A percentile compares a stretch with the other conserved stretches of the same genome.
These are phyloP conservation scores for Psilocybe cyanescens DNA, from an alignment of 768 basidiomycete genomes.

Conservation along the genomic window DNA sequence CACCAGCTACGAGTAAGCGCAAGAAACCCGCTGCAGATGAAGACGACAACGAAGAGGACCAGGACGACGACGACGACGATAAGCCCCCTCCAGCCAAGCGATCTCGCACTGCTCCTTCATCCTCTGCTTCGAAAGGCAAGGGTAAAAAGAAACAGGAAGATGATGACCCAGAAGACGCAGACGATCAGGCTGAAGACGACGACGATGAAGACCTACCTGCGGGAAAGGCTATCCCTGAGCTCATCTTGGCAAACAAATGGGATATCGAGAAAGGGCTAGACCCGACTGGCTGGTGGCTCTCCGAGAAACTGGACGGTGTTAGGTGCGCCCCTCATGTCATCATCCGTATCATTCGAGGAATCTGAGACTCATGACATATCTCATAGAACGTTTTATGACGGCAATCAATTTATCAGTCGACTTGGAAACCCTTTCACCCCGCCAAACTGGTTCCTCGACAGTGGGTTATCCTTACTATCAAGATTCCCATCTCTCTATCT, in stretches of 20 bases:
- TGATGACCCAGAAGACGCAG: slow-evolving; percentile 21
- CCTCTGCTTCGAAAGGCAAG: slow-evolving; percentile 24
- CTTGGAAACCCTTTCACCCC: slow-evolving; percentile 62
- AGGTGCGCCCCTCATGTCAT: slow-evolving; percentile 39
- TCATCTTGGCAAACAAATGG: slow-evolving; percentile 62
- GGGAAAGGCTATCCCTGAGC: slow-evolving; percentile 42
- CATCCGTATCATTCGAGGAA: neutral
- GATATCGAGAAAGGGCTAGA: slow-evolving; percentile 56
- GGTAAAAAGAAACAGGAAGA: slow-evolving; percentile 24
- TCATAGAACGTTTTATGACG: slow-evolving; percentile 56
- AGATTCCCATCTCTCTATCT: neutral
- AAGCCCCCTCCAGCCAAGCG: slow-evolving; percentile 25
- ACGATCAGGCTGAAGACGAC: slow-evolving; percentile 30
- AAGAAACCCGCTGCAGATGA: slow-evolving; percentile 29
- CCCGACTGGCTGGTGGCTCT: slow-evolving; percentile 64
- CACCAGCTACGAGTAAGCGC: slow-evolving; percentile 14
- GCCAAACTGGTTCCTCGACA: slow-evolving; percentile 60
- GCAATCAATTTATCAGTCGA: slow-evolving; percentile 54
- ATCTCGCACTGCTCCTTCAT: slow-evolving; percentile 14
- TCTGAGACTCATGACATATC: neutral
- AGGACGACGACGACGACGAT: slow-evolving; percentile 35
- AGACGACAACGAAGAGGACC: slow-evolving; percentile 36
- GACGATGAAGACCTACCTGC: slow-evolving; percentile 28
- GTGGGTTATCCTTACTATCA: slow-evolving; percentile 33
- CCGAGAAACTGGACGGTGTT: slow-evolving; percentile 66